Percentiles rank a stretch among this genome's conserved stretches.
Evolutionary conservation across 495 filamentous ascomycete genomes (phyloP).

Genomic region (Cercophora sp.): DNA sequence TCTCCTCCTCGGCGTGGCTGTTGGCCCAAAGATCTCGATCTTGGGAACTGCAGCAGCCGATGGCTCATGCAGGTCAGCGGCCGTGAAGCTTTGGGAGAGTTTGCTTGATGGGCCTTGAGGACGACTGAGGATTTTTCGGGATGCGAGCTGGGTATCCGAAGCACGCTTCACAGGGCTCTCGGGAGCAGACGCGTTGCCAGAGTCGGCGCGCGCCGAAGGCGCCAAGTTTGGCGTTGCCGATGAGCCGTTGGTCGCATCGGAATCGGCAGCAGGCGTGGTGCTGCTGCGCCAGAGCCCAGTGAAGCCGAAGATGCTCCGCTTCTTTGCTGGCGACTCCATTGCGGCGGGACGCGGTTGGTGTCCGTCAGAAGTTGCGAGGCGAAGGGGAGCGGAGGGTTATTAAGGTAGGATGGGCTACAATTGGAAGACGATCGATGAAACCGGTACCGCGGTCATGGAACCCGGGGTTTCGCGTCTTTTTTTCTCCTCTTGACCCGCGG

Average conservation of each 20-base stretch:
- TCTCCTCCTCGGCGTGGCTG: slow-evolving; percentile 20
- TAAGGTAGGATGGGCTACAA: slow-evolving; percentile 1
- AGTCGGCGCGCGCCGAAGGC: slow-evolving; percentile 16
- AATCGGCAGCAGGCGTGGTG: slow-evolving; percentile 16
- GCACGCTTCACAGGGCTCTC: slow-evolving; percentile 38
- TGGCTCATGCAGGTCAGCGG: slow-evolving; percentile 27
- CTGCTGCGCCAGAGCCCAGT: slow-evolving; percentile 24
- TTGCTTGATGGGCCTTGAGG: slow-evolving; percentile 35
- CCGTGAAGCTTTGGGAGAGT: slow-evolving; percentile 28
- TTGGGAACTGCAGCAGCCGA: slow-evolving; percentile 12
- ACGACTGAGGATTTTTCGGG: slow-evolving; percentile 29
- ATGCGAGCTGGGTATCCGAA: slow-evolving; percentile 29
- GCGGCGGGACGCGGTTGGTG: slow-evolving; percentile 4
- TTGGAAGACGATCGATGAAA: background rate
- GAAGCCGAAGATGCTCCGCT: slow-evolving; percentile 29
- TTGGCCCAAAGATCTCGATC: slow-evolving; percentile 7
- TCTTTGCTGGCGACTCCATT: slow-evolving; percentile 31
- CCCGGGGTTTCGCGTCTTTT: slow-evolving; percentile 1
- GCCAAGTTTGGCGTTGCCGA: slow-evolving; percentile 8
- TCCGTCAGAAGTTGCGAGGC: background rate
- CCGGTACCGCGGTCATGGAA: background rate
- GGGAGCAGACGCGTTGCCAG: slow-evolving; percentile 22
- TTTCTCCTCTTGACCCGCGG: background rate
- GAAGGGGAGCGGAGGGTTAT: background rate
- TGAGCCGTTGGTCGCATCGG: slow-evolving; percentile 6